Evolutionary conservation across 2,329 filamentous ascomycete genomes (phyloP), one percentile per base, ranked within the genome.

Genomic region (Tolypocladium tropicale): DNA sequence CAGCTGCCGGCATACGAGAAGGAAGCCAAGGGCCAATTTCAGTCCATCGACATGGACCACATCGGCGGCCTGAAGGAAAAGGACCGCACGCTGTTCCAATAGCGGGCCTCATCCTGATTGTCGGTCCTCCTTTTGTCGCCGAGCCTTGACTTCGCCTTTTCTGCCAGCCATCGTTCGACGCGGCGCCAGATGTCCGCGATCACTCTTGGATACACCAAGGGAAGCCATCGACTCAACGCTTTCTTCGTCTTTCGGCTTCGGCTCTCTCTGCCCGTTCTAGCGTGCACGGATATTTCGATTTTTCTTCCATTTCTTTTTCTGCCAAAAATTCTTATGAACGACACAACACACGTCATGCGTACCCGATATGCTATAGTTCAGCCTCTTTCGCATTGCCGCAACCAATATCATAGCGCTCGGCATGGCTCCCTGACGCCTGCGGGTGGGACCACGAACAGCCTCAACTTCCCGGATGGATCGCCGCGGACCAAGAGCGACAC

Each of bases 11-110:
- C 92, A 18, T 97, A 97, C 70, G 86, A 95, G 75, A 88, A 90
- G 73, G 86, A 88, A 67, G 84, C 84, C 70, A 83, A 82, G 58
- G 82, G 83, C 58, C 83, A 90, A 62, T 97, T 96, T 75, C 89
- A 96, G 71, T 94, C 91, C 4, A 84, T 99, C 65, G 93, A 99
- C 70, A 88, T 99, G 70, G 89, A 97, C 65, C 84, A 90, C 61
- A 95, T 97, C 68, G 94, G 94, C 53, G 94, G 94, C 16, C 77
- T 97, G 63, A 95, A 92, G 74, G 94, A 97, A 79, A 96, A 95
- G 79, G 82, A 88, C 63, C 72, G 72, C 62, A 63, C 61, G 55
- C 59, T 68, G 57, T 72, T 70, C 63, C 69, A 70, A 64, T 72
- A 71, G 64, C 53, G 18, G 23, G 49, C 54, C 32, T 48, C 54